Evolutionary conservation across 139 green algal species (phyloP).

Genomic region (Chlamydomonas applanata): DNA sequence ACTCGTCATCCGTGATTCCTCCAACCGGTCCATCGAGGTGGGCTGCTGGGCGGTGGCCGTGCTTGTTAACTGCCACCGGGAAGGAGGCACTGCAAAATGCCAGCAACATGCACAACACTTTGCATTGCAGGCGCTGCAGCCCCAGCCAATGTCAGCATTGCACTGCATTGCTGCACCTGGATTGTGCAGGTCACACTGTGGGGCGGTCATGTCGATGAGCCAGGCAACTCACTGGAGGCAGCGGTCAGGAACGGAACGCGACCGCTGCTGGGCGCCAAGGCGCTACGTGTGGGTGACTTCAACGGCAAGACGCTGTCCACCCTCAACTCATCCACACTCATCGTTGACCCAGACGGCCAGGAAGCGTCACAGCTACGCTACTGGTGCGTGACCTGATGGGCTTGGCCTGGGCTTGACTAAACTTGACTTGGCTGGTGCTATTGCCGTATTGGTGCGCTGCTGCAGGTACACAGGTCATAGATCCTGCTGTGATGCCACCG

Average conservation of each 20-base stretch:
- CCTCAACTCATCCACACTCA: constrained; percentile 56
- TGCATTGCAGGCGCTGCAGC: no score
- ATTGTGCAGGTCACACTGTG: constrained; percentile 83
- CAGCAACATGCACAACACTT: no score
- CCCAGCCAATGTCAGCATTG: no score
- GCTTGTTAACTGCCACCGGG: no score
- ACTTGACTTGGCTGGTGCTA: no score
- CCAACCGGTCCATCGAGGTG: constrained; percentile 71
- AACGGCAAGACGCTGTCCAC: constrained; percentile 89
- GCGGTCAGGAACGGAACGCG: constrained; percentile 24
- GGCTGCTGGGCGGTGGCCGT: constrained; percentile 8
- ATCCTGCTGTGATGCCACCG: no score
- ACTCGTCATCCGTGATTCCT: constrained; percentile 77
- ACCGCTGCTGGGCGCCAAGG: constrained; percentile 87
- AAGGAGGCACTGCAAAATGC: no score
- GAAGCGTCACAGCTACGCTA: constrained; percentile 53
- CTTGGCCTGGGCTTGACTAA: no score
- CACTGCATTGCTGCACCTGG: no score
- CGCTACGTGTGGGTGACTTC: constrained; percentile 87
- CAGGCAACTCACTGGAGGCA: constrained; percentile 67
- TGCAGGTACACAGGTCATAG: no score
- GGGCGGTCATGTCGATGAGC: constrained; percentile 54
- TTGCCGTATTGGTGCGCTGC: neutral
- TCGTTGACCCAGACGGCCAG: constrained; percentile 73
- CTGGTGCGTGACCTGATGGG: constrained; percentile 54